phyloP scores from a whole-genome alignment of 257 asterid species.

The Petrea volubilis region DNA sequence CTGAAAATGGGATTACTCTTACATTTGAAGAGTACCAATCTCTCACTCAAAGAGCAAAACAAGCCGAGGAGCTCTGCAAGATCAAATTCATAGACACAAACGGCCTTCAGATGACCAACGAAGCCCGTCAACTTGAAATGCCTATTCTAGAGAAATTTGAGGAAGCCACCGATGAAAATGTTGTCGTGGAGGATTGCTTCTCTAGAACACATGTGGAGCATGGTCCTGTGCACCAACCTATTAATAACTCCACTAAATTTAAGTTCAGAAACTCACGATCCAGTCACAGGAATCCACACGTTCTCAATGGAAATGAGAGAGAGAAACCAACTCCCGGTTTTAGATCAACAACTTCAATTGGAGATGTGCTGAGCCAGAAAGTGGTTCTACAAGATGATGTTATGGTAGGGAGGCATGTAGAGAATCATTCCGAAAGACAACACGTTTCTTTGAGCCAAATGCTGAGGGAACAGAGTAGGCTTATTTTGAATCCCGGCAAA shows the following conservation, averaged over 20 bases:
- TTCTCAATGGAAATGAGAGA: conserved; percentile 28
- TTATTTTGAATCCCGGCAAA: conserved; percentile 48
- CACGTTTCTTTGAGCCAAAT: conserved; percentile 80
- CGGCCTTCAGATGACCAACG: conserved; percentile 19
- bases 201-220: conserved; percentile 22
- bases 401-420: conserved; percentile 44
- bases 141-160: conserved; percentile 54
- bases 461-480: conserved; percentile 76
- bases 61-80: conserved; percentile 52
- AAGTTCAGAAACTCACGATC: conserved; percentile 56
- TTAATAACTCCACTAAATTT: conserved; percentile 35
- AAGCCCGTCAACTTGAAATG: conserved; percentile 35
- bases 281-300: conserved; percentile 28
- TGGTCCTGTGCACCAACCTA: neutral
- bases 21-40: conserved; percentile 66
- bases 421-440: conserved; percentile 46
- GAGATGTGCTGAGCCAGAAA: conserved; percentile 58
- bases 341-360: conserved; percentile 59
- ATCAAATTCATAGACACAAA: conserved; percentile 63
- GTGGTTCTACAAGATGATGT: conserved; percentile 51
- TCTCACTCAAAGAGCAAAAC: conserved; percentile 56
- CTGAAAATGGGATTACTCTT: conserved; percentile 55
- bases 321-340: conserved; percentile 40
- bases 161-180: conserved; percentile 29
- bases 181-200: conserved; percentile 22